Evolutionary conservation across 306 rosid species (phyloP).

Genomic region (Mucuna pruriens): DNA sequence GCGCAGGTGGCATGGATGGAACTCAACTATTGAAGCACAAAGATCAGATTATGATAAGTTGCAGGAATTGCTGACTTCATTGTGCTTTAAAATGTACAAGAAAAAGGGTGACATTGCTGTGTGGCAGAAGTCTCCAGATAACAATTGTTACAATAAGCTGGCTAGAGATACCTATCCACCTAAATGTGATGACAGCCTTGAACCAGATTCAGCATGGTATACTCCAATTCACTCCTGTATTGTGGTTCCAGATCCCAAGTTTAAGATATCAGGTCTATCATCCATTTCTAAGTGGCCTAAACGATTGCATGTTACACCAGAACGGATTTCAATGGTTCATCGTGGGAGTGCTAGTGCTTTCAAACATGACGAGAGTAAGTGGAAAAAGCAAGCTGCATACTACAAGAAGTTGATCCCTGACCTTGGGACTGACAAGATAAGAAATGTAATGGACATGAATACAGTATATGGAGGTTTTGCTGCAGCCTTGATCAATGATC

Average conservation of each 20-base stretch:
- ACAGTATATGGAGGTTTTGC: slow-evolving; percentile 92
- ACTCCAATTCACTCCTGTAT: slow-evolving; percentile 82
- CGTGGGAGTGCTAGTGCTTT: slow-evolving; percentile 68
- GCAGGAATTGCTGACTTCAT: slow-evolving; percentile 68
- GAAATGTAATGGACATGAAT: slow-evolving; percentile 98
- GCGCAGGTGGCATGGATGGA: slow-evolving; percentile 95
- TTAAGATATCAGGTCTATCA: slow-evolving; percentile 55
- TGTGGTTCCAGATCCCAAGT: slow-evolving; percentile 73
- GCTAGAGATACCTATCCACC: slow-evolving; percentile 72
- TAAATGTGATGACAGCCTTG: slow-evolving; percentile 83
- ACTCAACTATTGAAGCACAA: slow-evolving; percentile 90
- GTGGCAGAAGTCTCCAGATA: slow-evolving; percentile 79
- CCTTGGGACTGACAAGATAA: slow-evolving; percentile 76
- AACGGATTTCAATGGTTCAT: slow-evolving; percentile 60
- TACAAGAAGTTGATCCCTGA: slow-evolving; percentile 89
- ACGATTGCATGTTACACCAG: slow-evolving; percentile 70
- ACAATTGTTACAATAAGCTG: slow-evolving; percentile 66
- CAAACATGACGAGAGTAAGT: slow-evolving; percentile 70
- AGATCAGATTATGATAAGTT: slow-evolving; percentile 72
- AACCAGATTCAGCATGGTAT: slow-evolving; percentile 96
- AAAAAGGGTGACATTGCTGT: slow-evolving; percentile 92
- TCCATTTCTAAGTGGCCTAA: slow-evolving; percentile 85
- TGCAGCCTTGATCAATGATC: slow-evolving; percentile 71
- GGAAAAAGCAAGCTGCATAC: slow-evolving; percentile 74
- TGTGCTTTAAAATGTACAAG: slow-evolving; percentile 87